A percentile compares a stretch with the other conserved stretches of the same genome.
Conservation (phyloP, 1,284 basidiomycete species). For the Austroboletus novae-zelandiae region DNA sequence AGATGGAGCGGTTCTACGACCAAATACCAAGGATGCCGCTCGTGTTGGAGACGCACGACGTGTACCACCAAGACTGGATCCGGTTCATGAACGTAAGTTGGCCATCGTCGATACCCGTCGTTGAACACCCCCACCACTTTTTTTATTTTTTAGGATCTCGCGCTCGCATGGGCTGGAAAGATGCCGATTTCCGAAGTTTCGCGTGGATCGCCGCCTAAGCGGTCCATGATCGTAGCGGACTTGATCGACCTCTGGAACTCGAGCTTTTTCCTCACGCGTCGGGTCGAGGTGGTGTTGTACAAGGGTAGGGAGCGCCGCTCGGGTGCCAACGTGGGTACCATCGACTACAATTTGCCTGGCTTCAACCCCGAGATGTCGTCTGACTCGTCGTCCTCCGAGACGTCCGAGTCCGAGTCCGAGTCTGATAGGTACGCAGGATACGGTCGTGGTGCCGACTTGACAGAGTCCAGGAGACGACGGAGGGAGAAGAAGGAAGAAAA, state of each 20-base stretch:
- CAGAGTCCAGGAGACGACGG: conserved; percentile 48
- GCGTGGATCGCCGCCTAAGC: conserved; percentile 49
- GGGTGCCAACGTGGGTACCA: conserved; percentile 50
- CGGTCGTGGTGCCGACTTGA: conserved; percentile 38
- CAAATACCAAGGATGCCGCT: conserved; percentile 66
- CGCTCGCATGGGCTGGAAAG: conserved; percentile 68
- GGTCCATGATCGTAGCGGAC: conserved; percentile 60
- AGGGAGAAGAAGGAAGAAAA: conserved; percentile 55
- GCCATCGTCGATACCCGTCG: background rate
- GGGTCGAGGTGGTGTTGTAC: conserved; percentile 71
- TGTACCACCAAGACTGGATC: conserved; percentile 73
- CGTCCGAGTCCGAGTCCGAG: conserved; percentile 42
- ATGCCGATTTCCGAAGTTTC: conserved; percentile 57
- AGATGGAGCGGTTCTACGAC: conserved; percentile 70
- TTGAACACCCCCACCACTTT: too few relatives aligned
- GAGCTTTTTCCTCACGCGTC: conserved; percentile 67
- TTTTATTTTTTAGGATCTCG: too few relatives aligned
- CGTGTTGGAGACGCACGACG: conserved; percentile 72
- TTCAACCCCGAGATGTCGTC: conserved; percentile 42
- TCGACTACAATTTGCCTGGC: conserved; percentile 53
- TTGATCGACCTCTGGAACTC: conserved; percentile 75
- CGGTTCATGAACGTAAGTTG: conserved; percentile 64
- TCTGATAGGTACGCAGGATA: conserved; percentile 39
- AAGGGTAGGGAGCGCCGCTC: conserved; percentile 73
- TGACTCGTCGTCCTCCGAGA: conserved; percentile 38